A percentile compares a stretch with the other conserved stretches of the same genome.
phyloP scores from a whole-genome alignment of 1,284 basidiomycete genomes.

The Schizophyllum commune region DNA sequence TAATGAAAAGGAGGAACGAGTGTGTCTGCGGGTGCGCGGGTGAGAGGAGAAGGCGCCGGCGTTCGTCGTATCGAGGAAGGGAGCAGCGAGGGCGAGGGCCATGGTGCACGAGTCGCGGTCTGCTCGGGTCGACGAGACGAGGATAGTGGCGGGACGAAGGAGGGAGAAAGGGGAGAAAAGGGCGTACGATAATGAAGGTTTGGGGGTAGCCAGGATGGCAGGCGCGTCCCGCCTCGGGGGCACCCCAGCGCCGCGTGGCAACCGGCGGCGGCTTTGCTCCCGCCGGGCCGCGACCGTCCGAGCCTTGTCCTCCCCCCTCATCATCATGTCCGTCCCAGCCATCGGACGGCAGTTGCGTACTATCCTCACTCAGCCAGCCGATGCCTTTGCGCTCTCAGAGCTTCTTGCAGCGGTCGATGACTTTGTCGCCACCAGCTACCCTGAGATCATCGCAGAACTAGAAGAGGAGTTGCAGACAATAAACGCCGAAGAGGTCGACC shows the following conservation, averaged over 20 bases:
- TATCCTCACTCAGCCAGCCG: conserved; percentile 13
- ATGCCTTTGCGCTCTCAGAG: conserved; percentile 32
- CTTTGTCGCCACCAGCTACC: conserved; percentile 42
- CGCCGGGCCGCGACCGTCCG: not conserved
- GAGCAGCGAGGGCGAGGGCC: not conserved
- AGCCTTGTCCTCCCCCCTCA: conserved; percentile 14
- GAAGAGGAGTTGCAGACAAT: conserved; percentile 63
- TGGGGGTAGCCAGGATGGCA: conserved; percentile 5
- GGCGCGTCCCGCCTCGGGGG: conserved; percentile 13
- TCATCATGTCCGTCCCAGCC: conserved; percentile 1
- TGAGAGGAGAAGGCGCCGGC: not conserved
- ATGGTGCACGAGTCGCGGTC: conserved; percentile 18
- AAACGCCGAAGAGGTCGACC: conserved; percentile 55
- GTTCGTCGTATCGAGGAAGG: not conserved
- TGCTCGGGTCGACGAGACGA: conserved; percentile 9
- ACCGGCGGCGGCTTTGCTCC: not conserved
- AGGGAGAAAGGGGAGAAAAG: conserved; percentile 17
- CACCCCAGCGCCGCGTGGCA: not conserved
- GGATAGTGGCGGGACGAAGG: conserved; percentile 15
- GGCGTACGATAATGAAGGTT: not conserved
- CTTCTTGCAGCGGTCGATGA: conserved; percentile 43
- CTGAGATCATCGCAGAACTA: conserved; percentile 34
- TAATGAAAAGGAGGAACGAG: not conserved
- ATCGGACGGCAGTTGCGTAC: not conserved
- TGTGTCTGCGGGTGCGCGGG: not conserved